Conservation (phyloP, 2,329 filamentous ascomycete species). For the Epichloe typhina region DNA sequence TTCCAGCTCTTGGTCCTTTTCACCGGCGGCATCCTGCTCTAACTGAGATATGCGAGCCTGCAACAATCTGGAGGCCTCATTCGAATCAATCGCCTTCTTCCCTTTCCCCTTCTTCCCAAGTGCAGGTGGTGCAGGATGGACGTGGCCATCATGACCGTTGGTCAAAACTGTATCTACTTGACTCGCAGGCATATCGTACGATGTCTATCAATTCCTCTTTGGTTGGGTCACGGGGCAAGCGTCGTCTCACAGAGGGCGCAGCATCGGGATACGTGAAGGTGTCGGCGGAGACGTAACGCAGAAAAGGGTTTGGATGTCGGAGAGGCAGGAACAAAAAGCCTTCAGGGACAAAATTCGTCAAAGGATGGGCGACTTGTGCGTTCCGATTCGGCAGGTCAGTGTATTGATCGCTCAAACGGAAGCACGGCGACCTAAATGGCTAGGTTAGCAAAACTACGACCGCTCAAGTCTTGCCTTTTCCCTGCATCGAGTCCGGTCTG, state of each 20-base stretch:
- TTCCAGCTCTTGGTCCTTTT: conserved; percentile 91
- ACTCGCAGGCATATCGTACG: conserved; percentile 25
- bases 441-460: conserved; percentile 4
- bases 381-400: background rate
- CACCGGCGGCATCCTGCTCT: conserved; percentile 82
- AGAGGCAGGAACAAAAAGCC: background rate
- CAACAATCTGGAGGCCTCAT: conserved; percentile 81
- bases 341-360: background rate
- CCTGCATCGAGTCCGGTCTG: background rate
- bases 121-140: conserved; percentile 28
- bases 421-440: conserved; percentile 3
- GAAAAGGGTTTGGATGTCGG: background rate
- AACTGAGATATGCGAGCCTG: conserved; percentile 90
- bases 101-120: conserved; percentile 63
- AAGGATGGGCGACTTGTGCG: background rate
- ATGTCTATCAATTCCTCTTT: conserved; percentile 8
- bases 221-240: conserved; percentile 4
- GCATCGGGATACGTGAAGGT: background rate
- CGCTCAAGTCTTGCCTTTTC: background rate
- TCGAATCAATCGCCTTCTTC: conserved; percentile 74
- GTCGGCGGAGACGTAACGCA: background rate
- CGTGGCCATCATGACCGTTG: conserved; percentile 29
- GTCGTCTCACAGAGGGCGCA: conserved; percentile 6
- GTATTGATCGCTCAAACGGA: background rate
- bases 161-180: conserved; percentile 28